Evolutionary conservation across 768 basidiomycete species (phyloP), one percentile per base, ranked within the genome.

Genomic region (Sistotremastrum niveocremeum): DNA sequence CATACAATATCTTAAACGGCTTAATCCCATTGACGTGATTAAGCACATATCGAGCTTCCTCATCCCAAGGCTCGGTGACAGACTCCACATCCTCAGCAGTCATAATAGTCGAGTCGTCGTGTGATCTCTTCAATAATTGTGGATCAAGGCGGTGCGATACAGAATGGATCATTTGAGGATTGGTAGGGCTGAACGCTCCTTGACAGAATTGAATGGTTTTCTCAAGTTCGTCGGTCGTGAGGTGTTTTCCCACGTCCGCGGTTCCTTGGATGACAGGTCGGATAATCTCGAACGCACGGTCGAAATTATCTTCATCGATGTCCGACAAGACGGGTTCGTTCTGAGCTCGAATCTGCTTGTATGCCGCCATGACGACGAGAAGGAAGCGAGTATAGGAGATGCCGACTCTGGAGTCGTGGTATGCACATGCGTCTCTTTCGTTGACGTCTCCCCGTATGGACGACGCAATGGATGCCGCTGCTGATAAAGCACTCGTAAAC

Each of bases 201-300:
- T 48, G 46, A 30, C 46, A 49, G 32, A 56, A 56, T 43, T 52
- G 49, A 46, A 56, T 54, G 9, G 51, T 56, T 38, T 52, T 52
- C 36, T 51, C 42, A 7, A 54, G 39, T 39, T 54, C 53, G n/a
- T 51, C 45, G 37, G 46, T 49, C 6, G 49, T 54, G 0, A 53
- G 30, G 34, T 42, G 40, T 43, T 41, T 54, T 9, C 53, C 54
- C 9, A 50, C 51, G 37, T 56, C 55, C 9, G 51, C 54, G 7
- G 54, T 49, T 20, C 55, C 54, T 39, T 56, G 54, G 31, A 56
- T 56, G 30, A 56, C 51, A 6, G 43, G 43, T 20, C 43, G 30
- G 31, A 44, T 44, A 10, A 44, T 34, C 20, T 44, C 43, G 43
- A 44, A 44, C 7, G 43, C 43, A 34, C 43, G 43, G 29, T 44